These are phyloP conservation scores for Diplotaxis tenuifolia DNA, from an alignment of 345 rosid species.

Conservation along the genomic window DNA sequence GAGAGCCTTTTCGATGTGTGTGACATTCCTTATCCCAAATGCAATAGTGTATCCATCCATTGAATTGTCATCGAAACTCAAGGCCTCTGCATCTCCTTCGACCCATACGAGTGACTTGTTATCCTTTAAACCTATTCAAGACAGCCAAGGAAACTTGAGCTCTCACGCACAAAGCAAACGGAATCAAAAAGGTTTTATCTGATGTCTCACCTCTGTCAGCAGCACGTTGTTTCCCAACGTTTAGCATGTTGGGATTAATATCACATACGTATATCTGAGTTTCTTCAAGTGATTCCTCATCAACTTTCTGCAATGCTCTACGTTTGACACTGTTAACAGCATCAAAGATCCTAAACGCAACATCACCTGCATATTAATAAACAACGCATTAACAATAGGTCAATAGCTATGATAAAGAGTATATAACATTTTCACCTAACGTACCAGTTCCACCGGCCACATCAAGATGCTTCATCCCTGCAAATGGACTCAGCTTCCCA, in stretches of 20 bases:
- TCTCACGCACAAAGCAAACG: background rate
- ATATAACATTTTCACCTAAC: background rate
- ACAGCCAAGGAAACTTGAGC: constrained; percentile 7
- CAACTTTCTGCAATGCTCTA: constrained; percentile 60
- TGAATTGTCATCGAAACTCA: constrained; percentile 65
- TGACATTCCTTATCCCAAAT: constrained; percentile 96
- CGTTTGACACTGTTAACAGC: constrained; percentile 48
- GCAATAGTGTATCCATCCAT: constrained; percentile 98
- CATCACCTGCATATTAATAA: constrained; percentile 64
- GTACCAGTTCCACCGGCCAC: constrained; percentile 98
- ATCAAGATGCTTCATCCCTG: constrained; percentile 98
- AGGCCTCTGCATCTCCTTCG: constrained; percentile 89
- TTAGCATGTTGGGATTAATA: constrained; percentile 88
- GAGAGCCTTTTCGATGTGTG: constrained; percentile 90
- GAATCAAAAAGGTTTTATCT: background rate
- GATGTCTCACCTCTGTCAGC: constrained; percentile 62
- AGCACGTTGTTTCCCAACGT: constrained; percentile 80
- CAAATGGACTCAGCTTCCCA: constrained; percentile 79
- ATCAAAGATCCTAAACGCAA: constrained; percentile 85
- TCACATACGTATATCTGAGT: constrained; percentile 85
- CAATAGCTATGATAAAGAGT: no score
- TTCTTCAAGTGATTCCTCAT: constrained; percentile 66
- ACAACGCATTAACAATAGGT: no score
- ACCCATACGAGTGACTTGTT: constrained; percentile 78
- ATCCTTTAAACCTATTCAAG: constrained; percentile 38